Evolutionary conservation across 2,329 filamentous ascomycete genomes (phyloP), one percentile per base, ranked within the genome.

Genomic region (Plectosphaerella sp.): DNA sequence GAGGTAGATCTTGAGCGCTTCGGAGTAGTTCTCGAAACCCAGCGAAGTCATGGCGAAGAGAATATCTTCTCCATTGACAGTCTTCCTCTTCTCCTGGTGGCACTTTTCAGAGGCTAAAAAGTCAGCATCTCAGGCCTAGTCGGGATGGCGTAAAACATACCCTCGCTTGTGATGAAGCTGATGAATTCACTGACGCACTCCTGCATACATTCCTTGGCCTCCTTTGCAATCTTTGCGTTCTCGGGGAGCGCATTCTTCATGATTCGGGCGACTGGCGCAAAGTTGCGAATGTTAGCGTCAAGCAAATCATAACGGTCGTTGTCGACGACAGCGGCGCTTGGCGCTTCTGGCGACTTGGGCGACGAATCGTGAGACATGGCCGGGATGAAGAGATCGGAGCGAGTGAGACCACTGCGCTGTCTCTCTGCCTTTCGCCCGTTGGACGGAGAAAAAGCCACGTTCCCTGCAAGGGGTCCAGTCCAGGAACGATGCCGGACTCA

Each of bases 191-290:
- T 97, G 54, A 99, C 94, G 67, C 94, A 99, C 72, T 99, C 94
- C 72, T 99, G 94, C 94, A 99, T 97, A 74, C 94, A 99, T 70
- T 99, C 94, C 72, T 99, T 99, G 52, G 94, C 94, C 69, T 99
- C 94, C 69, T 99, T 99, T 54, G 92, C 92, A 56, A 99, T 99
- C 75, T 99, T 99, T 61, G 94, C 94, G 67, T 99, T 99, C 60
- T 99, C 94, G 49, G 94, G 94, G 47, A 99, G 80, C 7, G 94
- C 94, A 63, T 91, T 88, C 73, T 99, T 99, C 94, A 99, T 99
- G 71, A 99, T 97, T 52, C 94, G 88, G 60, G 94, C 94, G 65
- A 99, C 94, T 99, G 88, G 86, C 73, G 85, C 88, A 83, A 90
- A 91, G 75, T 94, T 94, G 66, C 88, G 85, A 77, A 94, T 94